Conservation (phyloP, 805 yeast species). For the Candida odintsovae region DNA sequence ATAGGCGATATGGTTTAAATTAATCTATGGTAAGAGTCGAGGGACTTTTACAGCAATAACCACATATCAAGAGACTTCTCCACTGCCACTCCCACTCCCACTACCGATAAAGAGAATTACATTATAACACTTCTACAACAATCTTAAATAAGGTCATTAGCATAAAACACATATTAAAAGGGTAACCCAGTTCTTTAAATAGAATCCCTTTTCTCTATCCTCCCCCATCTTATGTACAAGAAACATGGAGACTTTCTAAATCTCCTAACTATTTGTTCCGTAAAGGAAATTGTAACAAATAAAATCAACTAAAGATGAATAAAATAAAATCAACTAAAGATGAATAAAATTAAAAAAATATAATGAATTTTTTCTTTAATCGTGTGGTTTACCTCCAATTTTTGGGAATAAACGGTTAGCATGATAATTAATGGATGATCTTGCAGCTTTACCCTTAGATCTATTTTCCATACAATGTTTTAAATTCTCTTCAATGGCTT, state of each 20-base stretch:
- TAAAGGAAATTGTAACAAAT: neutral
- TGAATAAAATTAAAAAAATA: neutral
- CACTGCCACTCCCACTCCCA: too few species aligned
- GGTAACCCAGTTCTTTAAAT: neutral
- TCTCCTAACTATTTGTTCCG: neutral
- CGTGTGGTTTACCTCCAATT: constrained; percentile 46
- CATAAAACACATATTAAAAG: neutral
- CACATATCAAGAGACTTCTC: too few species aligned
- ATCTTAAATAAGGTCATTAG: neutral
- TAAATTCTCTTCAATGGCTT: constrained; percentile 58
- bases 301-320: neutral
- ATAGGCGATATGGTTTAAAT: too few species aligned
- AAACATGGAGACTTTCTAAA: neutral
- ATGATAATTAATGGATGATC: constrained; percentile 46
- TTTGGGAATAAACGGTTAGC: constrained; percentile 44
- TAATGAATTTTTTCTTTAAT: too few species aligned
- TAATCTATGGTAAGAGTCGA: too few species aligned
- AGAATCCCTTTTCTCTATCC: neutral
- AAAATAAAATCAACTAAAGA: neutral
- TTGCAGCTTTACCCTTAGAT: constrained; percentile 22
- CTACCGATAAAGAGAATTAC: too few species aligned
- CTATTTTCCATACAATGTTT: constrained; percentile 61
- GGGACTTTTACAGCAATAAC: too few species aligned
- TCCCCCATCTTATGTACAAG: neutral
- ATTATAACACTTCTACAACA: neutral